These are phyloP conservation scores for Orbilia oligospora DNA, from an alignment of 2,329 filamentous ascomycete species.

Conservation along the genomic window DNA sequence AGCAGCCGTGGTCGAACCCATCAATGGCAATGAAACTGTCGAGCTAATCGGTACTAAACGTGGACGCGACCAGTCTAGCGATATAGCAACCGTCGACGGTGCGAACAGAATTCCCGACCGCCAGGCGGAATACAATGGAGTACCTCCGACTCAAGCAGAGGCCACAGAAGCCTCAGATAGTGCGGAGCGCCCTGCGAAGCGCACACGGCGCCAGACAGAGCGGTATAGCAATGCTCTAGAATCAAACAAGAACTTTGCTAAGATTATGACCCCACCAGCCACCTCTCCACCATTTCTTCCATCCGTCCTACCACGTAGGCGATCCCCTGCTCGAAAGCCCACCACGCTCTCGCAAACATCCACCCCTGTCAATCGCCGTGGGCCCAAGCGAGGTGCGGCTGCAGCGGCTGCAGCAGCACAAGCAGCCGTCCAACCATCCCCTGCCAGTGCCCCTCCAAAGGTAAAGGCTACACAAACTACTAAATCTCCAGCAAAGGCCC, in stretches of 20 bases:
- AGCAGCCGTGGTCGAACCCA: neutral
- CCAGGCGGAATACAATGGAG: conserved; percentile 37
- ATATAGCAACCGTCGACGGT: conserved; percentile 44
- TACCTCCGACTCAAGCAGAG: neutral
- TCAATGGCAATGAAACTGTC: conserved; percentile 37
- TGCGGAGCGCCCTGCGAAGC: conserved; percentile 49
- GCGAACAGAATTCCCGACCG: conserved; percentile 36
- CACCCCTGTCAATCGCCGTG: conserved; percentile 22
- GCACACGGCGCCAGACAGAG: conserved; percentile 55
- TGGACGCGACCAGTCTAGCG: conserved; percentile 46
- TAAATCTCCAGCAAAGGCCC: conserved; percentile 29
- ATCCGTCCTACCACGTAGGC: conserved; percentile 51
- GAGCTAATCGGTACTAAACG: conserved; percentile 49
- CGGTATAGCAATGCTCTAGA: conserved; percentile 58
- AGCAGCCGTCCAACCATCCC: conserved; percentile 8
- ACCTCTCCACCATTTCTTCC: conserved; percentile 53
- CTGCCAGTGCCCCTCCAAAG: conserved; percentile 30
- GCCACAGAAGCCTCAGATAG: conserved; percentile 26
- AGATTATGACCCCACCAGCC: conserved; percentile 58
- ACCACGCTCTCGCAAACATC: conserved; percentile 39
- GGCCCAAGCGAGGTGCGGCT: conserved; percentile 27
- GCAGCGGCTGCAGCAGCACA: neutral
- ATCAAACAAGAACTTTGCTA: conserved; percentile 53
- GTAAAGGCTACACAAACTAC: conserved; percentile 12
- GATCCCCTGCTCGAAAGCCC: conserved; percentile 37